Base-by-base conservation (phyloP, 139 green algal species). In the Tetradesmus obliquus region DNA sequence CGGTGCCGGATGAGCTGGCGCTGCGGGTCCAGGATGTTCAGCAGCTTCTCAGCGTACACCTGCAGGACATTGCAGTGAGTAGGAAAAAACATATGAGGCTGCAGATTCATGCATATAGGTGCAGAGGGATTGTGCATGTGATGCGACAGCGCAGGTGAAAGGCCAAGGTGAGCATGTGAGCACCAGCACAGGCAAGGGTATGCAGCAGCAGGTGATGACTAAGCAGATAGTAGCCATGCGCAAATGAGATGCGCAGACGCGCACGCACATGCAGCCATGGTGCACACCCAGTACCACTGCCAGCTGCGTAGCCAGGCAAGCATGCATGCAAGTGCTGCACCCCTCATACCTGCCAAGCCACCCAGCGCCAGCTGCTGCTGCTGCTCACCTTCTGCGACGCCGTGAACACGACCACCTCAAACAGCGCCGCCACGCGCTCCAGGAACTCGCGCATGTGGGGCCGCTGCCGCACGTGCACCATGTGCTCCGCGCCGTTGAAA, bases 321-420 rank as follows among this genome's bases (percentile, higher is more conserved):
- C 76, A 51, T 82, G 76, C 76, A 53, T 82, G 76, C 76, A 17
- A 32, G 51, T 62, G 81, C 19, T n/a, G 55, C 54, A 24, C 2
- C 32, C 32, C 32, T 45, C 32, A 45, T 45, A 45, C 32, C 32
- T 45, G 32, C 32, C 32, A 45, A 45, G 32, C 32, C 32, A 45
- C 32, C 32, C 32, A 45, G 32, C 32, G 32, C 32, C 7, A 13
- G 57, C 57, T 66, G 57, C 57, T 66, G 57, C 6, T 19, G 17
- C 17, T 76, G 51, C 85, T 15, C 51, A 90, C 90, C 88, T 94
- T 95, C 83, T 99, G 95, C 55, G 86, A 96, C 20, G 98, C 98
- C 0, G 98, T 99, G 95, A 99, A 99, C 22, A 99, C 96, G 15
- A 99, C 97, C 5, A 99, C 95, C 95, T 99, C 97, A 91, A 94